Evolutionary conservation across 768 basidiomycete species (phyloP), one percentile per base, ranked within the genome.

Genomic region (Kwoniella botswanensis): DNA sequence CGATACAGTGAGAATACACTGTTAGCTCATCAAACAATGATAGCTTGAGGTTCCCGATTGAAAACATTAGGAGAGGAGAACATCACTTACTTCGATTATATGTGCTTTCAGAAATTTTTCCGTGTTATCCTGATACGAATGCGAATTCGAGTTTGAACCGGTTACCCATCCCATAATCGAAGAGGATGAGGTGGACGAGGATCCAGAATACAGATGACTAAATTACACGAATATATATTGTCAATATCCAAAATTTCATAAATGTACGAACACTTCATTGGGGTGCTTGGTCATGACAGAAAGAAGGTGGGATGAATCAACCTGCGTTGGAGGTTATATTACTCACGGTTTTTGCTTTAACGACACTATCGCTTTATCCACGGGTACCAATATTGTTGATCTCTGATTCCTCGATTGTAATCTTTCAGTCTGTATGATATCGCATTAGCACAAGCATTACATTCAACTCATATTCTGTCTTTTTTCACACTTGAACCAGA

Each of bases 361-460:
- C 1, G 89, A 89, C 88, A 93, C 91, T 17, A 94, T 89, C 7
- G 93, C 93, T 83, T 91, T 92, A 83, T 95, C 94, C 18, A 90
- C 92, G 0, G 93, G 93, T 5, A 90, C 92, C 54, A 95, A 86
- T 9, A 94, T 62, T 0, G 92, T 92, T 66, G 85, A 80, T 4
- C 82, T 21, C 85, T 24, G 70, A 35, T 50, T 41, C 18, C 59
- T 65, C 18, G 64, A 71, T 4, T 22, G 46, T 21, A 71, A 13
- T 26, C 70, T 12, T n/a, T 29, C 63, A 10, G 70, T 65, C 65
- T 65, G 21, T 21, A 60, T 22, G 13, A 7, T 18, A 60, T 6
- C 6, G 29, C 58, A 54, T 44, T 21, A 26, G 29, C 10, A 4
- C 24, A 41, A 3, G 29, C 9, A 35, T 6, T 35, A 35, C 35